A percentile compares a stretch with the other conserved stretches of the same genome.
Conservation (phyloP, 1,284 basidiomycete genomes). For the Ceratorhiza oryzae-sativae region DNA sequence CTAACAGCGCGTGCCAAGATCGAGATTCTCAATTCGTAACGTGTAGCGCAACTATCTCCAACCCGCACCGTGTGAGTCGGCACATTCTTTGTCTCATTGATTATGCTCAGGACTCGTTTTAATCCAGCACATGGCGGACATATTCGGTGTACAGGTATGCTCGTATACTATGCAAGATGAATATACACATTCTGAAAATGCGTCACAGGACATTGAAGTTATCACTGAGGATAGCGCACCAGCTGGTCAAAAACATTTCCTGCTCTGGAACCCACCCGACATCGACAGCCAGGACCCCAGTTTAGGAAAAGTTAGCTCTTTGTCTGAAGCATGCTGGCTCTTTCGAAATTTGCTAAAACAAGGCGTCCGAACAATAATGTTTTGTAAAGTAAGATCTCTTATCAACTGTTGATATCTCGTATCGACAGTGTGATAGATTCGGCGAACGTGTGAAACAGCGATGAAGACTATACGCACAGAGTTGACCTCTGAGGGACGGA, state of each 20-base stretch:
- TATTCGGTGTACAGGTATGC: constrained; percentile 71
- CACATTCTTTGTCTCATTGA: background rate
- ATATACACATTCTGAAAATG: background rate
- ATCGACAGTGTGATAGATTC: constrained; percentile 57
- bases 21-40: constrained; percentile 73
- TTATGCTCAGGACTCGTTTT: background rate
- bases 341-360: constrained; percentile 84
- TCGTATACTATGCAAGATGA: background rate
- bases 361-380: constrained; percentile 83
- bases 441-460: constrained; percentile 83
- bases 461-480: constrained; percentile 82
- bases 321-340: constrained; percentile 75
- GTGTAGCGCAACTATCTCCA: constrained; percentile 87
- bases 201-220: constrained; percentile 63
- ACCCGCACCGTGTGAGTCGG: constrained; percentile 59
- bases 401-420: background rate
- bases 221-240: constrained; percentile 86
- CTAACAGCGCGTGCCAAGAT: constrained; percentile 55
- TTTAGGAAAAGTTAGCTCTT: constrained; percentile 66
- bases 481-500: constrained; percentile 74
- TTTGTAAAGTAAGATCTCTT: constrained; percentile 73
- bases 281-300: constrained; percentile 66
- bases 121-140: constrained; percentile 68
- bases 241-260: constrained; percentile 76
- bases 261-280: constrained; percentile 79